Evolutionary conservation across 768 basidiomycete genomes (phyloP), one percentile per base, ranked within the genome.

Genomic region (Collybiopsis confluens): DNA sequence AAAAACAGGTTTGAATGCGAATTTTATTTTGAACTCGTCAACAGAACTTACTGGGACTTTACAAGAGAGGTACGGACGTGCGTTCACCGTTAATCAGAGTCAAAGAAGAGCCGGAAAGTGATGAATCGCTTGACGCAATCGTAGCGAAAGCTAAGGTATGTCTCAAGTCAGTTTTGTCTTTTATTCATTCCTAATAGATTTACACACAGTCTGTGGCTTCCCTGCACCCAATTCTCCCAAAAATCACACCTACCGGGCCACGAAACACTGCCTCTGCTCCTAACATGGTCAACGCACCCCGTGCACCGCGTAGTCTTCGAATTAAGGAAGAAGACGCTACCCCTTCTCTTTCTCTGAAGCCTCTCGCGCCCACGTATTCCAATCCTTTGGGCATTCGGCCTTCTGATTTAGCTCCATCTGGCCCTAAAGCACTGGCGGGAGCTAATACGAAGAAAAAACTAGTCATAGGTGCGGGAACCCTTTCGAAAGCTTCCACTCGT

Each of bases 311-410:
- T 41, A 65, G 56, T 54, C 58, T 55, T 28, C 59, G 60, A 47
- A 62, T 61, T 40, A 49, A 56, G 15, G 59, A 63, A 38, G 65
- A 68, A 47, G 59, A 55, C 47, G 59, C 58, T 2, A 45, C 42
- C 2, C 27, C 66, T 10, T 59, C 72, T 38, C 64, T 68, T 10
- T 59, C 72, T 38, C 64, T 68, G n/a, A 72, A 70, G 57, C 58
- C 69, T 2, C 52, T 76, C 21, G 72, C 70, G 1, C 72, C 74
- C 10, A 71, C 79, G 8, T 62, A 72, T 23, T 73, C 70, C 0
- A 85, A 85, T 61, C 81, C 82, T 21, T 64, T 85, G 37, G 73
- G 70, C 44, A 84, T 85, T 50, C 70, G 74, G 23, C 80, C 83
- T 13, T 78, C 82, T 13, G 62, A 64, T 37, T 49, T 62, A 8